These are phyloP conservation scores for Kentomonas sorsogonicus DNA, from an alignment of 208 protist genomes.

Conservation along the genomic window DNA sequence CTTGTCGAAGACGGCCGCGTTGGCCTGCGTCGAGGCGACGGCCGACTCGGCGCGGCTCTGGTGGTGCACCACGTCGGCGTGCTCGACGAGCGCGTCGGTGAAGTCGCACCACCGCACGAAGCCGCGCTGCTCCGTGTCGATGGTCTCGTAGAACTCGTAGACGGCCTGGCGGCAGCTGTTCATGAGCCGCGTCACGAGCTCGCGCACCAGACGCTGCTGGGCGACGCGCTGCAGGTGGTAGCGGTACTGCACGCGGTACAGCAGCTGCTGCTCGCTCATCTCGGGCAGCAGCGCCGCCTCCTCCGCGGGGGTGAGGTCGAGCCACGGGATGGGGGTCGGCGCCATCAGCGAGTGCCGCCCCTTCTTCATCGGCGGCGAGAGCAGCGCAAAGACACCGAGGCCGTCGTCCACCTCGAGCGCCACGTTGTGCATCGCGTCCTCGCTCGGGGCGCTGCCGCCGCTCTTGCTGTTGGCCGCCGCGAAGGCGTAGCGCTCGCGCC, in stretches of 20 bases:
- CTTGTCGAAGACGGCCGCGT: slow-evolving; percentile 63
- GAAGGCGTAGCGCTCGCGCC: too few relatives aligned
- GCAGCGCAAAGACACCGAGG: too few relatives aligned
- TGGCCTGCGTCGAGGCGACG: slow-evolving; percentile 28
- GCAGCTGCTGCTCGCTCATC: too few relatives aligned
- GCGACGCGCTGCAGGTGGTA: slow-evolving; percentile 26
- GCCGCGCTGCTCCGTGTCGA: slow-evolving; percentile 65
- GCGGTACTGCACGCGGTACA: slow-evolving; percentile 21
- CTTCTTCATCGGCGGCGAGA: too few relatives aligned
- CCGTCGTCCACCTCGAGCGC: too few relatives aligned
- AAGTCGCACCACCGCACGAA: slow-evolving; percentile 56
- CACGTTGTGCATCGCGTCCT: too few relatives aligned
- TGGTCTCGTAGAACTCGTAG: slow-evolving; percentile 40
- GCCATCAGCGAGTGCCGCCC: too few relatives aligned
- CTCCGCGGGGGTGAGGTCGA: background rate
- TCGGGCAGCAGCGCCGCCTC: slow-evolving; percentile 10
- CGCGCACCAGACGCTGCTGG: slow-evolving; percentile 17
- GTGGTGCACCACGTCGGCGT: slow-evolving; percentile 62
- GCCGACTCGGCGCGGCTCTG: slow-evolving; percentile 41
- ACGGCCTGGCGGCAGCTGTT: slow-evolving; percentile 35
- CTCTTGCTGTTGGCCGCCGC: too few relatives aligned
- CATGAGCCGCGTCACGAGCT: slow-evolving; percentile 26
- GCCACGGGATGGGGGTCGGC: too few relatives aligned
- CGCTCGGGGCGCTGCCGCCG: too few relatives aligned
- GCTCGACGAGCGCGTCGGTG: slow-evolving; percentile 66